Evolutionary conservation across 306 rosid species (phyloP).

Genomic region (Alnus glutinosa): DNA sequence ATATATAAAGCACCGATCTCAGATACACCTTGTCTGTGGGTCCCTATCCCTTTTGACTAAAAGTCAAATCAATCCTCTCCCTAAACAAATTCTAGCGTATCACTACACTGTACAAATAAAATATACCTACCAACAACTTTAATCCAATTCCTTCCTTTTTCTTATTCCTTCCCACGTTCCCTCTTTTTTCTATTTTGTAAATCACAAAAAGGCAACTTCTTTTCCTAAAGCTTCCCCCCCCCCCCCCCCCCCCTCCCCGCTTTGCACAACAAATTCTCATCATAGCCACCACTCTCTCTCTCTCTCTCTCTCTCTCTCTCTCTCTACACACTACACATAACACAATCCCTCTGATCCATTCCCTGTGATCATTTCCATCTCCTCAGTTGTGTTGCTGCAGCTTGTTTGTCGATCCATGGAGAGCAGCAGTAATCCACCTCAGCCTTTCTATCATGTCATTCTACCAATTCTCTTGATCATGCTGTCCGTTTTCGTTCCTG

Average conservation of each 20-base stretch:
- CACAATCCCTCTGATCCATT: constrained; percentile 22
- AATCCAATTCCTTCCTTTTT: constrained; percentile 7
- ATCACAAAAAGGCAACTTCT: constrained; percentile 47
- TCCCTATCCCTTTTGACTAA: constrained; percentile 64
- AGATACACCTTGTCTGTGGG: constrained; percentile 60
- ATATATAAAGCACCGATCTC: constrained; percentile 56
- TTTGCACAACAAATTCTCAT: constrained; percentile 63
- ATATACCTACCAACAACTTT: no score
- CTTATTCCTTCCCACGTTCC: constrained; percentile 57
- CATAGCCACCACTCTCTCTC: constrained; percentile 53
- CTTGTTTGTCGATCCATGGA: constrained; percentile 62
- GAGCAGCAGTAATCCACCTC: constrained; percentile 33
- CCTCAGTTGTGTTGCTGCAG: constrained; percentile 31
- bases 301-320: constrained; percentile 27
- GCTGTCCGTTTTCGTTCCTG: constrained; percentile 33
- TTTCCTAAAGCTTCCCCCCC: constrained; percentile 53
- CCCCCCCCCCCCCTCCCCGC: background rate
- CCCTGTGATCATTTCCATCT: constrained; percentile 27
- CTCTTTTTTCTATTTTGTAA: constrained; percentile 52
- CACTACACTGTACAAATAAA: no score
- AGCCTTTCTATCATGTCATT: constrained; percentile 43
- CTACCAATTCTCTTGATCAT: constrained; percentile 32
- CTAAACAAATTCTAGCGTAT: background rate
- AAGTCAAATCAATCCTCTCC: constrained; percentile 48
- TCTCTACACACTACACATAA: constrained; percentile 14